Percentiles rank a stretch among this genome's conserved stretches.
Conservation (phyloP, 1,284 basidiomycete species). For the Grifola frondosa region DNA sequence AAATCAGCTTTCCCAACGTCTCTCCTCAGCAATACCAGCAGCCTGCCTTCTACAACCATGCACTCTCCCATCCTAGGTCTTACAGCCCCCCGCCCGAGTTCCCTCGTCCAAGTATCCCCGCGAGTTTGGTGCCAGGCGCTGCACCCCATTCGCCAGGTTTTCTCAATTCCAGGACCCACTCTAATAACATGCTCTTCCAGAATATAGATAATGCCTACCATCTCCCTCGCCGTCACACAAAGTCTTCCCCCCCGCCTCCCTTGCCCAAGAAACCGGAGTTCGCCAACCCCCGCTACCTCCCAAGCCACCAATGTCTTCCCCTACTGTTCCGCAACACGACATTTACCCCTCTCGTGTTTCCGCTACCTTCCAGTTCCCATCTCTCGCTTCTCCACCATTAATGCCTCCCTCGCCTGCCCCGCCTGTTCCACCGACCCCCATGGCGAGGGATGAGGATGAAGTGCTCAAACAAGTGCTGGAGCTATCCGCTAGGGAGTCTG, state of each 20-base stretch:
- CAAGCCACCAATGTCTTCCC: slow-evolving; percentile 17
- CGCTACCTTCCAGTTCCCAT: background rate
- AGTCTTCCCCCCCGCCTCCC: slow-evolving; percentile 28
- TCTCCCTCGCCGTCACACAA: slow-evolving; percentile 13
- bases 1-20: too few relatives aligned
- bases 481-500: slow-evolving; percentile 53
- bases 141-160: slow-evolving; percentile 2
- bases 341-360: background rate
- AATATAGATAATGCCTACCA: slow-evolving; percentile 2
- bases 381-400: slow-evolving; percentile 4
- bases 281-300: slow-evolving; percentile 25
- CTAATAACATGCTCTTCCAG: slow-evolving; percentile 22
- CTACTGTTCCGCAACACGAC: slow-evolving; percentile 2
- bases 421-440: slow-evolving; percentile 15
- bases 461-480: slow-evolving; percentile 44
- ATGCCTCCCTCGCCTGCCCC: slow-evolving; percentile 1
- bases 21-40: slow-evolving; percentile 1
- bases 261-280: slow-evolving; percentile 34
- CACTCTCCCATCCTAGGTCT: slow-evolving; percentile 13
- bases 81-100: slow-evolving; percentile 11
- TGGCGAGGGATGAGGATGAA: slow-evolving; percentile 28
- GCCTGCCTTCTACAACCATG: slow-evolving; percentile 28
- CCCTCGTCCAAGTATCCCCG: slow-evolving; percentile 16
- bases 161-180: slow-evolving; percentile 9
- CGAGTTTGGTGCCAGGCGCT: slow-evolving; percentile 15